Evolutionary conservation across 306 rosid species (phyloP).

Genomic region (Rosa chinensis): DNA sequence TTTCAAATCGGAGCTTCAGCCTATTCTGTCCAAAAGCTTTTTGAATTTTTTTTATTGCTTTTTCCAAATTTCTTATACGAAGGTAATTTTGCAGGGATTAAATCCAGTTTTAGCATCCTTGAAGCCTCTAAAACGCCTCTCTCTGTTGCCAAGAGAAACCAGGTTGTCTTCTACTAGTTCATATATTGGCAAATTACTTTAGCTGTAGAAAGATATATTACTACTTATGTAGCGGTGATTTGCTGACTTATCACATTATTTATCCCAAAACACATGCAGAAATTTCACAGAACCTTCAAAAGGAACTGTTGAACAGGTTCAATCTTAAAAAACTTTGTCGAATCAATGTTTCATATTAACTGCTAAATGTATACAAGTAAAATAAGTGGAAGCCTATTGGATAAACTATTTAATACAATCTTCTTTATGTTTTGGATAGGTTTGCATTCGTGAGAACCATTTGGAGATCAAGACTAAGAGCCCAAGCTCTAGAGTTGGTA

Average conservation of each 20-base stretch:
- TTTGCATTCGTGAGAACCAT: slow-evolving; percentile 37
- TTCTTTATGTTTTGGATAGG: slow-evolving; percentile 16
- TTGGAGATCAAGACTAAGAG: slow-evolving; percentile 34
- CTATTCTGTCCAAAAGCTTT: slow-evolving; percentile 7
- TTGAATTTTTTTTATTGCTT: slow-evolving; percentile 9
- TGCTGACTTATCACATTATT: slow-evolving; percentile 22
- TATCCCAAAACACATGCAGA: slow-evolving; percentile 48
- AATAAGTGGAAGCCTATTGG: slow-evolving; percentile 15
- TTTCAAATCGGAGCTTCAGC: slow-evolving; percentile 25
- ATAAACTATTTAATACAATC: slow-evolving; percentile 11
- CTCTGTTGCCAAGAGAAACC: slow-evolving; percentile 47
- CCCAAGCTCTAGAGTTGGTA: slow-evolving; percentile 37
- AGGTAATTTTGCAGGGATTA: slow-evolving; percentile 49
- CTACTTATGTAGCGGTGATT: not conserved
- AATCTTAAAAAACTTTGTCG: not conserved
- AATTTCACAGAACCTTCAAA: slow-evolving; percentile 45
- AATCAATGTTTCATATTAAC: slow-evolving; percentile 18
- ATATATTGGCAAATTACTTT: not conserved
- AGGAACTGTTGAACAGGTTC: slow-evolving; percentile 53
- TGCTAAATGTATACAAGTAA: slow-evolving; percentile 16
- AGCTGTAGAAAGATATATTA: not conserved
- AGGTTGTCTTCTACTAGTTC: slow-evolving; percentile 45
- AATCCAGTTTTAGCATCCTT: slow-evolving; percentile 49
- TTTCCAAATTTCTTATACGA: slow-evolving; percentile 23
- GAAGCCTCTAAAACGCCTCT: slow-evolving; percentile 63